These are phyloP conservation scores for Dendrocalamus latiflorus DNA, from an alignment of 202 grass and related monocot genomes.

Conservation along the genomic window DNA sequence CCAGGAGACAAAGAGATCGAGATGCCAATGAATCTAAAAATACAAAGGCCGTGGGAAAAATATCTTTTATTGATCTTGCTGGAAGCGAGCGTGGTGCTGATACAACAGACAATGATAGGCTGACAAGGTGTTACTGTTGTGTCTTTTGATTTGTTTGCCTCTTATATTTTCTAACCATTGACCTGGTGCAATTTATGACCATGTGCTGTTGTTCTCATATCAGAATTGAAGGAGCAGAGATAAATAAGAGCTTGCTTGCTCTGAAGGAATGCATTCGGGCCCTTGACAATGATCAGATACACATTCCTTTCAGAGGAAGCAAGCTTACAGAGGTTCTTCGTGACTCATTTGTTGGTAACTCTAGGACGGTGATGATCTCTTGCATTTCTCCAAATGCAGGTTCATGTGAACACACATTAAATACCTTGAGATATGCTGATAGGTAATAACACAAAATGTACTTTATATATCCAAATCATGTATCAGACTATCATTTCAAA, in stretches of 20 bases:
- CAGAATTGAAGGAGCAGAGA: slow-evolving; percentile 98
- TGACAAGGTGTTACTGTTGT: slow-evolving; percentile 56
- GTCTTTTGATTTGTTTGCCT: slow-evolving; percentile 9
- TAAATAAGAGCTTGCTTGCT: slow-evolving; percentile 96
- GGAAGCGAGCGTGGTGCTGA: slow-evolving; percentile 97
- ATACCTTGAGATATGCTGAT: slow-evolving; percentile 99
- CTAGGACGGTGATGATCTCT: slow-evolving; percentile 94
- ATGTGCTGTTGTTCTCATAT: slow-evolving; percentile 15
- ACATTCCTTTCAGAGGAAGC: slow-evolving; percentile 99
- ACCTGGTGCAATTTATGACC: not conserved
- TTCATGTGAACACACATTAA: slow-evolving; percentile 97
- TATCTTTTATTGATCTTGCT: slow-evolving; percentile 98
- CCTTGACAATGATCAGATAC: slow-evolving; percentile 98
- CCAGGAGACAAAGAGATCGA: slow-evolving; percentile 64
- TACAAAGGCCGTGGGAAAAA: slow-evolving; percentile 79
- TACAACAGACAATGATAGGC: slow-evolving; percentile 96
- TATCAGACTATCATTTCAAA: not conserved
- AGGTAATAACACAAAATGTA: slow-evolving; percentile 47
- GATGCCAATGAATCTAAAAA: slow-evolving; percentile 84
- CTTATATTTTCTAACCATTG: slow-evolving; percentile 15
- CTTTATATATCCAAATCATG: slow-evolving; percentile 6
- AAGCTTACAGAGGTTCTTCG: slow-evolving; percentile 98
- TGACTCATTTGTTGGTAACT: slow-evolving; percentile 98
- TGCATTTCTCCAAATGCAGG: slow-evolving; percentile 97
- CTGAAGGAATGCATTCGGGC: slow-evolving; percentile 98